Evolutionary conservation across 2,329 filamentous ascomycete genomes (phyloP).

Genomic region (Neurospora crassa): DNA sequence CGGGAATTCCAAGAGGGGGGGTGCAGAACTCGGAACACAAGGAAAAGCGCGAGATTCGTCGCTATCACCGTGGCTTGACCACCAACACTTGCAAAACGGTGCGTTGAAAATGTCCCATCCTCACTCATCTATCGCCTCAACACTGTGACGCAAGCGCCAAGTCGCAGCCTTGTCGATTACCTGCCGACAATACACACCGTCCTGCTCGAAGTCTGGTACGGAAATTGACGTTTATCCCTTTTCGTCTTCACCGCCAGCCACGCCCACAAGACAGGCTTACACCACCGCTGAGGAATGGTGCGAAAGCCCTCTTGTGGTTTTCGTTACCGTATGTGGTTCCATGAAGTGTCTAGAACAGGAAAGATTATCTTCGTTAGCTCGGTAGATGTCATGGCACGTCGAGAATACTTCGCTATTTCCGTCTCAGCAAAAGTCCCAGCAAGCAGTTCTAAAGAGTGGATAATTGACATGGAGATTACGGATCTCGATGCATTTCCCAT

Average conservation of each 20-base stretch:
- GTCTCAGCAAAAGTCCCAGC: not conserved
- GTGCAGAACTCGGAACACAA: not conserved
- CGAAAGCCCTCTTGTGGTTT: not conserved
- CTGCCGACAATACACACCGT: not conserved
- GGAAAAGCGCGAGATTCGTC: not conserved
- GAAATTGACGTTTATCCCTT: not conserved
- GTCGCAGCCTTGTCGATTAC: not conserved
- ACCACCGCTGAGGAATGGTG: not conserved
- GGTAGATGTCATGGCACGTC: not conserved
- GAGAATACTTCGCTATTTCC: not conserved
- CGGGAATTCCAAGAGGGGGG: not conserved
- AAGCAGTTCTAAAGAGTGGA: not conserved
- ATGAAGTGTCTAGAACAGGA: not conserved
- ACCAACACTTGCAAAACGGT: not conserved
- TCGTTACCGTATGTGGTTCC: not conserved
- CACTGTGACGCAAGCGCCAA: not conserved
- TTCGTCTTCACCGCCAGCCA: not conserved
- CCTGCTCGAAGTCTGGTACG: not conserved
- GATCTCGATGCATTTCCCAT: not conserved
- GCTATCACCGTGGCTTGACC: not conserved
- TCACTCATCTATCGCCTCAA: not conserved
- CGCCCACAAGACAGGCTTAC: not conserved
- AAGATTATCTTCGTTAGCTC: not conserved
- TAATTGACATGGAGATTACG: not conserved
- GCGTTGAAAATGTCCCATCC: not conserved